phyloP scores from a whole-genome alignment of 306 rosid genomes.

The Trifolium repens region DNA sequence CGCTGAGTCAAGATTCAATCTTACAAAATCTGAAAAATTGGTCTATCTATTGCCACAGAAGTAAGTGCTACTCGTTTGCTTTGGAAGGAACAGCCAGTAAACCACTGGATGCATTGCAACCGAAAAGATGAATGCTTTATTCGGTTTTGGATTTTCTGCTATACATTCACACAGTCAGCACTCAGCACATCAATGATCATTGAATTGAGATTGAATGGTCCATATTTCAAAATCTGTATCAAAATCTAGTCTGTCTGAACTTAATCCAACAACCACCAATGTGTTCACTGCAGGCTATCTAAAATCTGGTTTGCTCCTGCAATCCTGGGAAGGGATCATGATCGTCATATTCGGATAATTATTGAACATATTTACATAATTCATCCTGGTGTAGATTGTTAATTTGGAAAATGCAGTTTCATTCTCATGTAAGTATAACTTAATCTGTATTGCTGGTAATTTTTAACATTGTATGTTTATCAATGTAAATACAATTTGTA shows the following conservation, averaged over 20 bases:
- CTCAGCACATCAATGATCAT: not conserved
- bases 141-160: not conserved
- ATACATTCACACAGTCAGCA: not conserved
- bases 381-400: constrained; percentile 8
- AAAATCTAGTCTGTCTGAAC: not conserved
- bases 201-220: not conserved
- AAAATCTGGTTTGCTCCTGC: not conserved
- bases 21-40: not conserved
- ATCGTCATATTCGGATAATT: not conserved
- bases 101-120: not conserved
- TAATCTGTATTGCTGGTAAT: not conserved
- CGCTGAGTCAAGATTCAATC: constrained; percentile 27
- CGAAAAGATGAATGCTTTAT: constrained; percentile 4
- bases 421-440: constrained; percentile 28
- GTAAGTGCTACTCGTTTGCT: constrained; percentile 10
- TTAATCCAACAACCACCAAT: not conserved
- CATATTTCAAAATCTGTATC: not conserved
- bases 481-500: constrained; percentile 26
- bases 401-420: constrained; percentile 11
- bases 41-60: not conserved
- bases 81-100: constrained; percentile 22
- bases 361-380: constrained; percentile 18
- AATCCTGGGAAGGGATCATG: constrained; percentile 17
- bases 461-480: not conserved
- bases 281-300: not conserved